These are phyloP conservation scores for Pinus albicaulis DNA, from an alignment of 75 land plant species.

Conservation along the genomic window DNA sequence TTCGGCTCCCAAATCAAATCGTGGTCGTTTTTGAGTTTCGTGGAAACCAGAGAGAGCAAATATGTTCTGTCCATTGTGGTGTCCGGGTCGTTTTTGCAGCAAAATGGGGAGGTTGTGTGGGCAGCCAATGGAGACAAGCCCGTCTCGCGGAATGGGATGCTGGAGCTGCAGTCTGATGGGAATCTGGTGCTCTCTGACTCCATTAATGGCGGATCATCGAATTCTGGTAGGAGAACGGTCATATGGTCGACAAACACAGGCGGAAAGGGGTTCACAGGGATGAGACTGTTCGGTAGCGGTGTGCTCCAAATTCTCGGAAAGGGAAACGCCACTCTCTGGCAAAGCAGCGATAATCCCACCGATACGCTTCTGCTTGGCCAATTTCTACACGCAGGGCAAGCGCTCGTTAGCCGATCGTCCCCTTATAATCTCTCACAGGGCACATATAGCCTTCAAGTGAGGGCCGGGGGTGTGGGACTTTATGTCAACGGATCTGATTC, in stretches of 20 bases:
- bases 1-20: neutral
- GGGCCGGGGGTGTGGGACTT: neutral
- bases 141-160: neutral
- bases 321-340: neutral
- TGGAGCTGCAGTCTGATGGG: slow-evolving; percentile 5
- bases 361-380: slow-evolving; percentile 8
- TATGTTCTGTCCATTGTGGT: neutral
- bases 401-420: slow-evolving; percentile 3
- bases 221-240: neutral
- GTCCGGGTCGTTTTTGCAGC: neutral
- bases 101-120: slow-evolving; percentile 11
- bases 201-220: neutral
- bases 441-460: neutral
- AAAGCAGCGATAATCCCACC: neutral
- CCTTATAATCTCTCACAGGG: neutral
- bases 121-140: slow-evolving; percentile 6
- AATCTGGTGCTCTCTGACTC: slow-evolving; percentile 5
- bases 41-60: neutral
- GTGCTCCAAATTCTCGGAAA: neutral
- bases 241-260: slow-evolving; percentile 24
- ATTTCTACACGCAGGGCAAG: neutral
- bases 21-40: neutral
- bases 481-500: neutral
- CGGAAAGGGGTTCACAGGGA: slow-evolving; percentile 7
- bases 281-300: neutral